A percentile compares a stretch with the other conserved stretches of the same genome.
Conservation (phyloP, 2,329 filamentous ascomycete species). For the Cadophora luteo-olivacea region DNA sequence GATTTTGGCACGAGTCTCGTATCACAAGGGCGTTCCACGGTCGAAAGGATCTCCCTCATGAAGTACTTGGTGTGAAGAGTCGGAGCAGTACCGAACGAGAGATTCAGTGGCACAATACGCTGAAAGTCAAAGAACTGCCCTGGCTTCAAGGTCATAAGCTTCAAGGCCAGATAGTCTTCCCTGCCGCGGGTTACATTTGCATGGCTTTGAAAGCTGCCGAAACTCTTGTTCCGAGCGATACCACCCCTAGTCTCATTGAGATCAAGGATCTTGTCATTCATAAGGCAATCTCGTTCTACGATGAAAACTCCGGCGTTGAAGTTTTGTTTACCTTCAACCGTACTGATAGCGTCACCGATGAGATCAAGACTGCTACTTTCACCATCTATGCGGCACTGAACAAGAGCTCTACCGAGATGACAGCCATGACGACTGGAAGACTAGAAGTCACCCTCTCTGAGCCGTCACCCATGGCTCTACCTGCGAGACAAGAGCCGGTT, state of each 20-base stretch:
- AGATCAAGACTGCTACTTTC: not conserved
- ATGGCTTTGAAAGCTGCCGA: conserved; percentile 54
- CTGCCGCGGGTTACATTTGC: conserved; percentile 54
- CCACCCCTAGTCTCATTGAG: conserved; percentile 20
- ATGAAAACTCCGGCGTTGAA: conserved; percentile 16
- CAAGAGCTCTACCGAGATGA: conserved; percentile 11
- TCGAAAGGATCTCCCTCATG: not conserved
- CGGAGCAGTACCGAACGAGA: not conserved
- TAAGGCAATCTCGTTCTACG: conserved; percentile 24
- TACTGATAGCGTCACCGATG: not conserved
- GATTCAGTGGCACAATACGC: conserved; percentile 26
- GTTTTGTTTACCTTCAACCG: not conserved
- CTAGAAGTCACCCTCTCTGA: conserved; percentile 17
- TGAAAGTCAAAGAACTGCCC: conserved; percentile 43
- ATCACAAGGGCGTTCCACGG: conserved; percentile 2
- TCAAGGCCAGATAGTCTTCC: conserved; percentile 47
- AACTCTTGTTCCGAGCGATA: conserved; percentile 24
- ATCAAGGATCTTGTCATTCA: conserved; percentile 25
- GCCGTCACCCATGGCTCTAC: not conserved
- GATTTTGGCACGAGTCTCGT: conserved; percentile 27
- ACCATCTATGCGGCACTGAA: conserved; percentile 8
- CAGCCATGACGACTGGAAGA: conserved; percentile 15
- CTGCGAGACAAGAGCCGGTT: not conserved
- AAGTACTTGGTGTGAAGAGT: conserved; percentile 5
- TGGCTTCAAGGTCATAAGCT: conserved; percentile 56